Evolutionary conservation across 2,329 filamentous ascomycete species (phyloP).

Genomic region (Cryphonectria parasitica): DNA sequence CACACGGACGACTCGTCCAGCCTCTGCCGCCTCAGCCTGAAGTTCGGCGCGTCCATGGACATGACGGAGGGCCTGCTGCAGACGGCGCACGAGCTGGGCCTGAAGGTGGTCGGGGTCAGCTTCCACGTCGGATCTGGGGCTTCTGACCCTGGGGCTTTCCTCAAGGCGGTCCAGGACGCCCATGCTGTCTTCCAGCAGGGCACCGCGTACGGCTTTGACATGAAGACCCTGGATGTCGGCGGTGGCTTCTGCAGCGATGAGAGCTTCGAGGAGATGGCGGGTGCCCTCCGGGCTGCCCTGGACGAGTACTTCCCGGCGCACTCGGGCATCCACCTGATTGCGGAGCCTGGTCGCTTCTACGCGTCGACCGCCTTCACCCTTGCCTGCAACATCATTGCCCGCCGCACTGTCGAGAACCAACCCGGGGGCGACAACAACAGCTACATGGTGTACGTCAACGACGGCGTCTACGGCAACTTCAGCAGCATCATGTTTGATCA

Average conservation of each 20-base stretch:
- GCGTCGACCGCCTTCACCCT: slow-evolving; percentile 92
- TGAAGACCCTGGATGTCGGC: slow-evolving; percentile 90
- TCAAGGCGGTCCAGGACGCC: slow-evolving; percentile 89
- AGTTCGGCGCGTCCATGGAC: slow-evolving; percentile 92
- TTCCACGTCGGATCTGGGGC: slow-evolving; percentile 98
- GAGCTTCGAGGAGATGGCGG: slow-evolving; percentile 89
- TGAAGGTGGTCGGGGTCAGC: slow-evolving; percentile 93
- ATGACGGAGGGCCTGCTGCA: slow-evolving; percentile 76
- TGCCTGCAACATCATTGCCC: slow-evolving; percentile 93
- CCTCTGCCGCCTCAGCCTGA: slow-evolving; percentile 92
- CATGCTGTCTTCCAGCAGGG: slow-evolving; percentile 88
- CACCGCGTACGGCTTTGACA: slow-evolving; percentile 71
- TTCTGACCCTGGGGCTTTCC: slow-evolving; percentile 88
- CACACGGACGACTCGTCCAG: slow-evolving; percentile 94
- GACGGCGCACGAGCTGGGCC: slow-evolving; percentile 77
- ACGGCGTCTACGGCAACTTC: slow-evolving; percentile 97
- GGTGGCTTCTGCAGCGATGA: slow-evolving; percentile 85
- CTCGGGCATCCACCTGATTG: slow-evolving; percentile 79
- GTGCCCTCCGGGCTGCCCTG: slow-evolving; percentile 75
- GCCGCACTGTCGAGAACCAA: slow-evolving; percentile 81
- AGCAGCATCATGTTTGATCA: slow-evolving; percentile 99
- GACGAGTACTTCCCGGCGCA: slow-evolving; percentile 84
- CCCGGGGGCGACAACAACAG: slow-evolving; percentile 60
- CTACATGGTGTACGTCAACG: slow-evolving; percentile 98
- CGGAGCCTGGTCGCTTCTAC: slow-evolving; percentile 96